A percentile compares a stretch with the other conserved stretches of the same genome.
These are phyloP conservation scores for Penicillium fimorum DNA, from an alignment of 495 filamentous ascomycete species.

Conservation along the genomic window DNA sequence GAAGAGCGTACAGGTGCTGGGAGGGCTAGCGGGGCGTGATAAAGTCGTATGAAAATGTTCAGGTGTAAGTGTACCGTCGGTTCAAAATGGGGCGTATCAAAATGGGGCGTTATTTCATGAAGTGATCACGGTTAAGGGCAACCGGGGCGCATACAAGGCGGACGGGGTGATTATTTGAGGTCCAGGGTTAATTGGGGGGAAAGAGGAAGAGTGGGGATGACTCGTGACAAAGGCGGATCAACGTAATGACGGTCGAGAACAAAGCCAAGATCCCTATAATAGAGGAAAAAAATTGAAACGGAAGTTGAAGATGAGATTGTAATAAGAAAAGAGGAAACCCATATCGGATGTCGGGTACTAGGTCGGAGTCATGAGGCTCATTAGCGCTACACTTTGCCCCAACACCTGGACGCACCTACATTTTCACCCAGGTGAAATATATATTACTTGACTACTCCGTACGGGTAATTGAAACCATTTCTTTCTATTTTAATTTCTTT, in stretches of 20 bases:
- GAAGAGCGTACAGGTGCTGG: not conserved
- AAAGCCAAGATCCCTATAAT: not conserved
- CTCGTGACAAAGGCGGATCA: slow-evolving; percentile 13
- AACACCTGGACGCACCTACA: not conserved
- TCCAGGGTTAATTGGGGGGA: slow-evolving; percentile 6
- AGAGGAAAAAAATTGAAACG: not conserved
- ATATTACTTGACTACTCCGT: not conserved
- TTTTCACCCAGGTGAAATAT: not conserved
- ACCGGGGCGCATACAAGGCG: slow-evolving; percentile 4
- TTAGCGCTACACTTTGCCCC: not conserved
- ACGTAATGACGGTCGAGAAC: slow-evolving; percentile 7
- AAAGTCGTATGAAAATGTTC: not conserved
- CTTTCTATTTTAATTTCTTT: not conserved
- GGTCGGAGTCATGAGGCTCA: slow-evolving; percentile 1
- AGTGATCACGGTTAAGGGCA: slow-evolving; percentile 2
- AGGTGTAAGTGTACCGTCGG: not conserved
- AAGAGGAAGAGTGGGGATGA: slow-evolving; percentile 13
- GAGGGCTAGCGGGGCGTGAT: slow-evolving; percentile 4
- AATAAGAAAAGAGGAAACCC: not conserved
- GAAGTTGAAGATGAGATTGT: not conserved
- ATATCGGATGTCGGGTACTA: not conserved
- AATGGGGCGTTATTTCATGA: slow-evolving; percentile 1
- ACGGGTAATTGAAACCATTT: not conserved
- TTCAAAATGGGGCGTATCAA: not conserved
- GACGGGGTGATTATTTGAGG: slow-evolving; percentile 1